phyloP scores from a whole-genome alignment of 1,139 yeast species.

The Pichia sp. region DNA sequence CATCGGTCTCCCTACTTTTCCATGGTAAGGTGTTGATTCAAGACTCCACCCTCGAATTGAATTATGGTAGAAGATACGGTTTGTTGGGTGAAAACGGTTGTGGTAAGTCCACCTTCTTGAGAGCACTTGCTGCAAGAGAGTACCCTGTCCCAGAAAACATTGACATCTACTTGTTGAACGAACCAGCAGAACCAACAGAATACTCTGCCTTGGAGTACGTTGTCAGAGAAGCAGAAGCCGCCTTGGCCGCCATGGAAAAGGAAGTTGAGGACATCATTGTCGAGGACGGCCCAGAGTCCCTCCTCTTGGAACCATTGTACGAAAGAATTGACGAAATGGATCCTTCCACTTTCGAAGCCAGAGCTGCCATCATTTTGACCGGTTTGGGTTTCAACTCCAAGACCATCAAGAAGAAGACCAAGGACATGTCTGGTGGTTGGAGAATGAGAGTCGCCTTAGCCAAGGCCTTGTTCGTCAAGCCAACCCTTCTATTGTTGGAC shows the following conservation, averaged over 20 bases:
- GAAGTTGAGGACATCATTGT: constrained; percentile 85
- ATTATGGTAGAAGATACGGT: constrained; percentile 96
- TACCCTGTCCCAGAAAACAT: constrained; percentile 90
- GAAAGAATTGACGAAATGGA: constrained; percentile 97
- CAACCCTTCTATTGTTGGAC: constrained; percentile 80
- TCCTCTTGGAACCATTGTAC: constrained; percentile 77
- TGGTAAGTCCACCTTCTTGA: constrained; percentile 94
- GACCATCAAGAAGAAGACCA: constrained; percentile 86
- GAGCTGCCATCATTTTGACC: constrained; percentile 92
- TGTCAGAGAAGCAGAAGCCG: constrained; percentile 91
- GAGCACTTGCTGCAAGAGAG: constrained; percentile 92
- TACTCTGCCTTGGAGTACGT: constrained; percentile 92
- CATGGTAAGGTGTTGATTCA: constrained; percentile 96
- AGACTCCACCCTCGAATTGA: constrained; percentile 87
- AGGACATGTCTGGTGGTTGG: constrained; percentile 99
- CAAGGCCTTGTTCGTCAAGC: constrained; percentile 80
- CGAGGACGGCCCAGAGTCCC: constrained; percentile 92
- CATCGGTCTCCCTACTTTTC: constrained; percentile 86
- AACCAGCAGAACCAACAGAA: constrained; percentile 95
- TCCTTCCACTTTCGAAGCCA: constrained; percentile 89
- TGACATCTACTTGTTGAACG: constrained; percentile 88
- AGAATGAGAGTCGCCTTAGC: constrained; percentile 89
- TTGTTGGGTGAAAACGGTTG: constrained; percentile 98
- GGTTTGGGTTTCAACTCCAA: constrained; percentile 93
- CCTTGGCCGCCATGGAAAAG: constrained; percentile 86